Evolutionary conservation across 2,329 filamentous ascomycete genomes (phyloP).

Genomic region (Moelleriella libera): DNA sequence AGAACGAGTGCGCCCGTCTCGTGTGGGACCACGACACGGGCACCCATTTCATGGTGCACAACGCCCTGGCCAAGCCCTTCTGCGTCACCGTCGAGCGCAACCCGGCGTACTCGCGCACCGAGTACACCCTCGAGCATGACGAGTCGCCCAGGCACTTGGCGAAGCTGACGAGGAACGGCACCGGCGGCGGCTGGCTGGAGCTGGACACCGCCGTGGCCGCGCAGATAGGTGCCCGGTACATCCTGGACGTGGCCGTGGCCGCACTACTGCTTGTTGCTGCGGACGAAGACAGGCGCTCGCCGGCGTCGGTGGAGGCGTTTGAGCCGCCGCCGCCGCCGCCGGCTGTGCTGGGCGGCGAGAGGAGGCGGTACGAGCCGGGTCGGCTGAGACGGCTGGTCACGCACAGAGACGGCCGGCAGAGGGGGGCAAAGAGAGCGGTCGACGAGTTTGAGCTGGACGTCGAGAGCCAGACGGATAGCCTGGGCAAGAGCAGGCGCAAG

Average conservation of each 20-base stretch:
- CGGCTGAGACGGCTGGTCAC: slow-evolving; percentile 16
- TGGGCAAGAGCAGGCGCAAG: slow-evolving; percentile 20
- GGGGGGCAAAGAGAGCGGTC: slow-evolving; percentile 23
- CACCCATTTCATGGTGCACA: slow-evolving; percentile 49
- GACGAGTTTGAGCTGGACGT: slow-evolving; percentile 47
- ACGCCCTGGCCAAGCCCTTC: slow-evolving; percentile 48
- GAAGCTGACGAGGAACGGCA: slow-evolving; percentile 44
- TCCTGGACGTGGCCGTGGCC: slow-evolving; percentile 47
- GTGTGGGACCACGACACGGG: slow-evolving; percentile 54
- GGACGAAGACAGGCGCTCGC: slow-evolving; percentile 35
- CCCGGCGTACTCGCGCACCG: slow-evolving; percentile 43
- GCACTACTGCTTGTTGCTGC: slow-evolving; percentile 46
- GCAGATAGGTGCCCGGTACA: slow-evolving; percentile 45
- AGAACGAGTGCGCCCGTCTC: slow-evolving; percentile 54
- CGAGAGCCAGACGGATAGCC: slow-evolving; percentile 43
- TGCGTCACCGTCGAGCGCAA: slow-evolving; percentile 43
- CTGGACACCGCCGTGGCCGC: slow-evolving; percentile 45
- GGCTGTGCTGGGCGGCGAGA: background rate
- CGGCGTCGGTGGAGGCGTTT: slow-evolving; percentile 34
- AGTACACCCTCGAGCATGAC: slow-evolving; percentile 52
- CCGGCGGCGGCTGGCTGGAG: slow-evolving; percentile 45
- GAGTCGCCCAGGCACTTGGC: slow-evolving; percentile 47
- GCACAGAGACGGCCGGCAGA: slow-evolving; percentile 13
- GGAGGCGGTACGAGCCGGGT: background rate
- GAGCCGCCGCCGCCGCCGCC: slow-evolving; percentile 35